A percentile compares a stretch with the other conserved stretches of the same genome.
Conservation (phyloP, 169 alveolate genomes). For the Plasmodium coatneyi region DNA sequence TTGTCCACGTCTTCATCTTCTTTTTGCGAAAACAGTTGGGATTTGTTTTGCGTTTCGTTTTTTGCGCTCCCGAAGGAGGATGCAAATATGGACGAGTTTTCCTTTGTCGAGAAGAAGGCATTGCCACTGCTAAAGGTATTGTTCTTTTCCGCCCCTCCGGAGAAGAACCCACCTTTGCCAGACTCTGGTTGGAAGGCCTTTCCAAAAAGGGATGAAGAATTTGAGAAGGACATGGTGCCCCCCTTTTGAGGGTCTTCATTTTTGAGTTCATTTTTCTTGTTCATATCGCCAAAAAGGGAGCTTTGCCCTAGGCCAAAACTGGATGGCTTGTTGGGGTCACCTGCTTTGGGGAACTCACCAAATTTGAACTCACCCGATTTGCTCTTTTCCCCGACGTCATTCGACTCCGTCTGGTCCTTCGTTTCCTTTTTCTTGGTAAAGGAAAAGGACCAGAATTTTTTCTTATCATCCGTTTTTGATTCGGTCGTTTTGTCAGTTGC, state of each 20-base stretch:
- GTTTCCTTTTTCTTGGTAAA: constrained; percentile 47
- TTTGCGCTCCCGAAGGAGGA: neutral
- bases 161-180: constrained; percentile 22
- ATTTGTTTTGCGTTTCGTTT: constrained; percentile 6
- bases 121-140: neutral
- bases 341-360: neutral
- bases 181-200: constrained; percentile 14
- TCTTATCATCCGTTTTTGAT: constrained; percentile 10
- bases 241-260: constrained; percentile 29
- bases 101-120: neutral
- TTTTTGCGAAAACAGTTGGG: neutral
- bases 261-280: constrained; percentile 25
- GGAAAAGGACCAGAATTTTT: constrained; percentile 43
- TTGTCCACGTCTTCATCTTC: constrained; percentile 52
- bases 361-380: neutral
- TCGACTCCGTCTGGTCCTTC: constrained; percentile 6
- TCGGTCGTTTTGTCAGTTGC: constrained; percentile 3
- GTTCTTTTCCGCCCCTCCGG: constrained; percentile 11
- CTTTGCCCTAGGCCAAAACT: neutral
- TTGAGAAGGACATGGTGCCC: neutral
- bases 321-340: neutral
- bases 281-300: neutral
- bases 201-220: constrained; percentile 4
- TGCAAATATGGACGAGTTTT: neutral
- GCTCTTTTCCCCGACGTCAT: neutral